Evolutionary conservation across 169 alveolate species (phyloP).

Genomic region (Amoebophrya sp.): DNA sequence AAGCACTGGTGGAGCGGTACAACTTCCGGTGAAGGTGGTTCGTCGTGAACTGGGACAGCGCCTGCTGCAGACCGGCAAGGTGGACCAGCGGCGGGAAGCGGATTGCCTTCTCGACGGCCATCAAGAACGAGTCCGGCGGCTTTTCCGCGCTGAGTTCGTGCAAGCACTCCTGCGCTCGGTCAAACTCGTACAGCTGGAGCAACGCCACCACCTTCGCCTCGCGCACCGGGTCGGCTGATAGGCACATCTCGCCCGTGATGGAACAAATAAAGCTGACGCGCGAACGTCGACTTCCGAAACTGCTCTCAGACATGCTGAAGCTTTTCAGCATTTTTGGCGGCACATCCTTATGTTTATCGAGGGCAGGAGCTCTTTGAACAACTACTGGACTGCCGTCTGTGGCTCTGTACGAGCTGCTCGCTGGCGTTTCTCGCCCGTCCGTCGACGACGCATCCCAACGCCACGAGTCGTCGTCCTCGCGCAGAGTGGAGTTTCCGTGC

Average conservation of each 20-base stretch:
- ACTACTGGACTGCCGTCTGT: too few species aligned
- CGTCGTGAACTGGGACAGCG: background rate
- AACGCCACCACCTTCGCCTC: background rate
- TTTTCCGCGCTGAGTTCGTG: background rate
- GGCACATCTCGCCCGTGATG: background rate
- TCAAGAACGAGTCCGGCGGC: too few species aligned
- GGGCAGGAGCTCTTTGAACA: too few species aligned
- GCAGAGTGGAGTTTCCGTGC: too few species aligned
- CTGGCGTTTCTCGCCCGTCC: too few species aligned
- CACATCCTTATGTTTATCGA: too few species aligned
- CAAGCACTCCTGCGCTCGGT: background rate
- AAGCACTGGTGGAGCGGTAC: background rate
- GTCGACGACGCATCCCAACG: too few species aligned
- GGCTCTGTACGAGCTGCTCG: too few species aligned
- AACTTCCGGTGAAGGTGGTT: background rate
- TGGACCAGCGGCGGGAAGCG: background rate
- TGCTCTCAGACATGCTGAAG: too few species aligned
- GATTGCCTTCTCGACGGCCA: background rate
- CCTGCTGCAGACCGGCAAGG: background rate
- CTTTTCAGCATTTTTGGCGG: too few species aligned
- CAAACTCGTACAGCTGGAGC: background rate
- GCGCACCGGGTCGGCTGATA: background rate
- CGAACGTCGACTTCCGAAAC: background rate
- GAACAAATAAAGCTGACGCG: background rate
- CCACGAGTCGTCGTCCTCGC: too few species aligned